Base-by-base conservation (phyloP, 2,329 filamentous ascomycete genomes). In the Fusarium sarcochroum region DNA sequence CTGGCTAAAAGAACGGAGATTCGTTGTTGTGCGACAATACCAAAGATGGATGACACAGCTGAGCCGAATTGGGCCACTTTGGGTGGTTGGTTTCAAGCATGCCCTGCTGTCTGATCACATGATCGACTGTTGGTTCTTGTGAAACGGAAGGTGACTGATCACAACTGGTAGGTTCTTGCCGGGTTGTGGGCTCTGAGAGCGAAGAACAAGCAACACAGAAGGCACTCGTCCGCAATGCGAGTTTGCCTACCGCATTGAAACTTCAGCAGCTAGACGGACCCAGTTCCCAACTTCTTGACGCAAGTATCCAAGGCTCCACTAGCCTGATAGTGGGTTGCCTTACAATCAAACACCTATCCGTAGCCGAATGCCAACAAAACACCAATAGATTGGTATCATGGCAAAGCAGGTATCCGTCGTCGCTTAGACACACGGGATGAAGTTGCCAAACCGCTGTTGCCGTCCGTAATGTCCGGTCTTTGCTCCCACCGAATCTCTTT, bases 31-130 rank as follows among this genome's bases (percentile, higher is more conserved):
- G 70, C 49, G 68, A 73, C 69, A 58, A 47, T 58, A 54, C 53
- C 21, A 48, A 37, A 54, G 53, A 49, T 47, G 37, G 68, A 68
- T 72, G 72, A 37, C 56, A 62, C 63, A 49, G 61, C 52, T 61
- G 58, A 66, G 61, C 52, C 63, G 58, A 66, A 64, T 65, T 68
- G 59, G 58, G 63, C 35, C 57, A 58, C 49, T 63, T 61, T 63
- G 58, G 58, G 63, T 65, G 27, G 61, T 62, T 51, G 62, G 58
- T 41, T 55, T 62, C 27, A 30, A 38, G n/a, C 41, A 41, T 59
- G 59, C 49, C 60, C 41, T 62, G 56, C 59, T 55, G 54, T 27
- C 21, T 65, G 69, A 73, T 74, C 72, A 74, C 70, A 73, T 74
- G 72, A 74, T 74, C 68, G 51, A 50, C 48, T 68, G 61, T 58